phyloP scores from a whole-genome alignment of 78 protist genomes.

The Protostelium mycophagum region DNA sequence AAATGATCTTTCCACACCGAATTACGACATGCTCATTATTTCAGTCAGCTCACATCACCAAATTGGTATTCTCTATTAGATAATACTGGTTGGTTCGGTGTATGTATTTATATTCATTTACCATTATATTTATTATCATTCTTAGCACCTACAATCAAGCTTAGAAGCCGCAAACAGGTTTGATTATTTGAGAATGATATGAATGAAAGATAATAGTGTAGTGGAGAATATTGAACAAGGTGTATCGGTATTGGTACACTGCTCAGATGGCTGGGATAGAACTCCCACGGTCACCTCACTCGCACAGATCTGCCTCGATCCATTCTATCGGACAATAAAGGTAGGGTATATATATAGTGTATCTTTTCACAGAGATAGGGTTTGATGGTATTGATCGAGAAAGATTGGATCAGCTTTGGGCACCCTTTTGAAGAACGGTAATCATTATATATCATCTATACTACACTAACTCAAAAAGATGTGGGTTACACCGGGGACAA shows the following conservation, averaged over 20 bases:
- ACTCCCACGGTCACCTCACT: slow-evolving; percentile 71
- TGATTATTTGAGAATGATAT: not conserved
- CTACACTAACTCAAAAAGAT: no score
- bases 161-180: slow-evolving; percentile 5
- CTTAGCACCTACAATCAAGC: not conserved
- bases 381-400: not conserved
- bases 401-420: not conserved
- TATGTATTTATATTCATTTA: not conserved
- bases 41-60: not conserved
- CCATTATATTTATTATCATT: not conserved
- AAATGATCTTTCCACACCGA: not conserved
- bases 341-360: not conserved
- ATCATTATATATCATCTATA: no score
- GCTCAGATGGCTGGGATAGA: slow-evolving; percentile 87
- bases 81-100: not conserved
- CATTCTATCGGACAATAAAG: slow-evolving; percentile 31
- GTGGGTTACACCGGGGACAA: not conserved
- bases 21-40: not conserved
- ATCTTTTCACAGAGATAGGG: not conserved
- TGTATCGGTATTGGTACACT: slow-evolving; percentile 35
- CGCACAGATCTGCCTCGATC: slow-evolving; percentile 74
- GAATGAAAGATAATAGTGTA: not conserved
- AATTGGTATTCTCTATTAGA: not conserved
- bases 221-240: not conserved
- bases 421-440: not conserved